A percentile compares a stretch with the other conserved stretches of the same genome.
Evolutionary conservation across 345 rosid species (phyloP).

Genomic region (Eucalyptus sp.): DNA sequence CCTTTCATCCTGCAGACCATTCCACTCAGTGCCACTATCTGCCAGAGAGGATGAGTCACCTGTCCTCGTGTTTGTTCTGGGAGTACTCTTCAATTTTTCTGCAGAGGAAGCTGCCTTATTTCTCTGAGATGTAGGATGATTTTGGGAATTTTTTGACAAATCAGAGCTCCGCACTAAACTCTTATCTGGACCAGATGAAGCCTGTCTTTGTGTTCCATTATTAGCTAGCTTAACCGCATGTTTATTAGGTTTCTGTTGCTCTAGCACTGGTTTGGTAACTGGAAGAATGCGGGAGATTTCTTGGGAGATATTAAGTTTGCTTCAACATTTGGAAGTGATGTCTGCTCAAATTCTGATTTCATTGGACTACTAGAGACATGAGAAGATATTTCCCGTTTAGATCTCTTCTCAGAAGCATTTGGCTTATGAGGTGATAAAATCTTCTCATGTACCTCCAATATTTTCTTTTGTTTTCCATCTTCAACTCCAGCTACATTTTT

Average conservation of each 20-base stretch:
- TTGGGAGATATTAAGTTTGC: conserved; percentile 31
- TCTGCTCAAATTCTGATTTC: conserved; percentile 22
- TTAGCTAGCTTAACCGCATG: conserved; percentile 27
- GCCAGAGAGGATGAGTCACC: conserved; percentile 17
- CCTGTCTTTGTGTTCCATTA: conserved; percentile 24
- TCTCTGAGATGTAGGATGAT: conserved; percentile 31
- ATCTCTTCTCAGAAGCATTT: conserved; percentile 12
- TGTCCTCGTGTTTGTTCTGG: conserved; percentile 24
- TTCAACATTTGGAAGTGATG: conserved; percentile 24
- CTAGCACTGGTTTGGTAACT: conserved; percentile 16
- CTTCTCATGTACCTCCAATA: conserved; percentile 12
- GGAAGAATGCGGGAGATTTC: conserved; percentile 29
- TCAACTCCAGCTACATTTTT: conserved; percentile 16
- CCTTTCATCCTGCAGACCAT: conserved; percentile 23
- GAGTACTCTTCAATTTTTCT: conserved; percentile 36
- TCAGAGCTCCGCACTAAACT: conserved; percentile 19
- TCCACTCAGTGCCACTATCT: conserved; percentile 28
- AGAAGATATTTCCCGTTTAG: conserved; percentile 1
- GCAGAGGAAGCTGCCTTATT: conserved; percentile 25
- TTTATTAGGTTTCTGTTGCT: conserved; percentile 28
- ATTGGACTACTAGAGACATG: conserved; percentile 14
- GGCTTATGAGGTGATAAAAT: conserved; percentile 10
- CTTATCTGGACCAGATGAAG: conserved; percentile 28
- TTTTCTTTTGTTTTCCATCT: conserved; percentile 14
- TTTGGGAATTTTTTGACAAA: conserved; percentile 25